These are phyloP conservation scores for Mariannaea sp. DNA, from an alignment of 2,329 filamentous ascomycete species.

Conservation along the genomic window DNA sequence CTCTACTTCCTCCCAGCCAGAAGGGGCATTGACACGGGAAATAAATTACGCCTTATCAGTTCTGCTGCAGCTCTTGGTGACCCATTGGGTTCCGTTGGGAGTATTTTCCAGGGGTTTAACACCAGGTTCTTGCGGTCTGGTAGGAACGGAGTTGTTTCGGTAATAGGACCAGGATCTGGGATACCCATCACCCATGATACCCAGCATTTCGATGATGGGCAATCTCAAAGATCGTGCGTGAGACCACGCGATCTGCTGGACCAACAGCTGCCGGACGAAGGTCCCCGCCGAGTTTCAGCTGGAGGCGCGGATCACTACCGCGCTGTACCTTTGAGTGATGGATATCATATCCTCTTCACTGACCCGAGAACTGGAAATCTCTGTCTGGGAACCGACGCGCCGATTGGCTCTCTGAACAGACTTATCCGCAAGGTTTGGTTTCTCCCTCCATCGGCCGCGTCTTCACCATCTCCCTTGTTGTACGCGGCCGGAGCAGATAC, in stretches of 20 bases:
- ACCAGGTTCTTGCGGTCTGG: constrained; percentile 28
- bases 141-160: constrained; percentile 29
- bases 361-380: constrained; percentile 61
- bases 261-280: constrained; percentile 22
- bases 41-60: constrained; percentile 66
- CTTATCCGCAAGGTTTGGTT: constrained; percentile 64
- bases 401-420: constrained; percentile 54
- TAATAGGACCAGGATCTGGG: constrained; percentile 21
- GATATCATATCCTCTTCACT: constrained; percentile 67
- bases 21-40: constrained; percentile 53
- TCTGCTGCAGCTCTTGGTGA: constrained; percentile 53
- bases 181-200: constrained; percentile 18
- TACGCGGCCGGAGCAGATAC: constrained; percentile 64
- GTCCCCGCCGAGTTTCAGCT: constrained; percentile 42
- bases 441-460: constrained; percentile 39
- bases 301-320: constrained; percentile 63
- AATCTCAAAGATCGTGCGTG: constrained; percentile 19
- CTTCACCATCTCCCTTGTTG: constrained; percentile 48
- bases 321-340: constrained; percentile 68
- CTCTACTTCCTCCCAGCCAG: constrained; percentile 64
- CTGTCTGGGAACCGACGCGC: constrained; percentile 65
- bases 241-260: constrained; percentile 22
- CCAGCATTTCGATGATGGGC: constrained; percentile 18
- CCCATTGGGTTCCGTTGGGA: constrained; percentile 26
- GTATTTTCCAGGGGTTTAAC: constrained; percentile 31